Percentiles rank a stretch among this genome's conserved stretches.
Conservation (phyloP, 805 yeast species). For the Yamadazyma scolyti region DNA sequence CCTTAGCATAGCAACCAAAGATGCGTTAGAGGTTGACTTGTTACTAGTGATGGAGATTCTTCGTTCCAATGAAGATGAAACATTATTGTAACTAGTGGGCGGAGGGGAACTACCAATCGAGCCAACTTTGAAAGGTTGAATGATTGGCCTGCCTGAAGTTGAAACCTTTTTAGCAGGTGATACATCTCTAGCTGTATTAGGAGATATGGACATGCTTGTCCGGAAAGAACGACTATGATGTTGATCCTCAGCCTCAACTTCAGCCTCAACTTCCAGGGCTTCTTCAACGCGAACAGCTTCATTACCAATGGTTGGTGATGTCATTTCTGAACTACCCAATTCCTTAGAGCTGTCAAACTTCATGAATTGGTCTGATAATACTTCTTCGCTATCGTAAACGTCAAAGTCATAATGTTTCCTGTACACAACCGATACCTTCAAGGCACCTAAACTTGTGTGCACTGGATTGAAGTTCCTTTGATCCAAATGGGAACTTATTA, state of each 20-base stretch:
- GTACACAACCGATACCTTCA: constrained; percentile 75
- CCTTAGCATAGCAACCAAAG: constrained; percentile 49
- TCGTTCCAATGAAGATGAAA: constrained; percentile 32
- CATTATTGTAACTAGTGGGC: constrained; percentile 16
- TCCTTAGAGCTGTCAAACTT: constrained; percentile 1
- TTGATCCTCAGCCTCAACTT: no score
- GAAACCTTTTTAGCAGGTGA: constrained; percentile 10
- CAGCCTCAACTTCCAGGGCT: no score
- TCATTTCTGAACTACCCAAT: no score
- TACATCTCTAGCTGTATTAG: constrained; percentile 13
- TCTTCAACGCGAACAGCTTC: no score
- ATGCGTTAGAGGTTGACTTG: constrained; percentile 49
- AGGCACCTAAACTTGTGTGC: constrained; percentile 68
- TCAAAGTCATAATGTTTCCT: constrained; percentile 68
- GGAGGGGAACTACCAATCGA: constrained; percentile 48
- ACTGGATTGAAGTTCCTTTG: constrained; percentile 69
- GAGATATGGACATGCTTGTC: constrained; percentile 21
- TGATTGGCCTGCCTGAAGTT: constrained; percentile 25
- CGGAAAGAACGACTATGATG: no score
- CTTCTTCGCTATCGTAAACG: constrained; percentile 62
- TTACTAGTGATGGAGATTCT: constrained; percentile 42
- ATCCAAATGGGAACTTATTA: constrained; percentile 46
- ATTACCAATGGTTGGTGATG: no score
- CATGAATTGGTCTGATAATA: constrained; percentile 53
- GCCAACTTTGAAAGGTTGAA: constrained; percentile 64